Conservation (phyloP, 768 basidiomycete species). For the Galerina sulciceps region DNA sequence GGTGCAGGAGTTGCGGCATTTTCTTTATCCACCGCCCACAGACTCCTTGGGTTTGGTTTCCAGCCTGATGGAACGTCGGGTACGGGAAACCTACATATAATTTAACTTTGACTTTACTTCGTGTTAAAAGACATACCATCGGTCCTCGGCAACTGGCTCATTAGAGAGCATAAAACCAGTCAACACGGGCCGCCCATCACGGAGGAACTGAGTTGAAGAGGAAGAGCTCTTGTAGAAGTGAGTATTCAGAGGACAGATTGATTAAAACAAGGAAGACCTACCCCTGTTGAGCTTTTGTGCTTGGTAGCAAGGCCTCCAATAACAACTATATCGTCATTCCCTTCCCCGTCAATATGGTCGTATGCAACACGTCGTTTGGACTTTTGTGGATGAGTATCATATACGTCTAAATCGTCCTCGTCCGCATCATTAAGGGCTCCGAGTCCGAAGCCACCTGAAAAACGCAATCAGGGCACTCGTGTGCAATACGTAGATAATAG, state of each 20-base stretch:
- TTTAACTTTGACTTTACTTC: slow-evolving; percentile 1
- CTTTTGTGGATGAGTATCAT: slow-evolving; percentile 51
- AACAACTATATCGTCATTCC: slow-evolving; percentile 58
- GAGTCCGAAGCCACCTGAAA: slow-evolving; percentile 81
- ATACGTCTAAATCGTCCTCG: slow-evolving; percentile 88
- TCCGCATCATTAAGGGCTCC: slow-evolving; percentile 93
- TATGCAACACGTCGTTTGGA: slow-evolving; percentile 62
- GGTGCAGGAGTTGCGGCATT: slow-evolving; percentile 34
- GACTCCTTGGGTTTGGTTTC: slow-evolving; percentile 80
- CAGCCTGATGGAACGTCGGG: slow-evolving; percentile 85
- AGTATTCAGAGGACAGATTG: neutral
- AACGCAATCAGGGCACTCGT: neutral
- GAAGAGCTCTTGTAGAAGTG: slow-evolving; percentile 35
- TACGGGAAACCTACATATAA: slow-evolving; percentile 70
- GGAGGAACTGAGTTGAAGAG: slow-evolving; percentile 49
- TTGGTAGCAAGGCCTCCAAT: slow-evolving; percentile 39
- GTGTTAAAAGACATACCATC: slow-evolving; percentile 55
- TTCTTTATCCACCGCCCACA: slow-evolving; percentile 66
- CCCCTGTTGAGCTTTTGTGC: slow-evolving; percentile 26
- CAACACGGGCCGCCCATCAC: slow-evolving; percentile 75
- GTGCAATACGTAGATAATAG: neutral
- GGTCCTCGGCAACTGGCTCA: slow-evolving; percentile 69
- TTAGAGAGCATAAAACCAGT: slow-evolving; percentile 76
- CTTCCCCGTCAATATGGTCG: slow-evolving; percentile 65
- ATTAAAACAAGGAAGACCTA: slow-evolving; percentile 26